Conservation (phyloP, 2,329 filamentous ascomycete species). For the Alternaria novae-zelandiae region DNA sequence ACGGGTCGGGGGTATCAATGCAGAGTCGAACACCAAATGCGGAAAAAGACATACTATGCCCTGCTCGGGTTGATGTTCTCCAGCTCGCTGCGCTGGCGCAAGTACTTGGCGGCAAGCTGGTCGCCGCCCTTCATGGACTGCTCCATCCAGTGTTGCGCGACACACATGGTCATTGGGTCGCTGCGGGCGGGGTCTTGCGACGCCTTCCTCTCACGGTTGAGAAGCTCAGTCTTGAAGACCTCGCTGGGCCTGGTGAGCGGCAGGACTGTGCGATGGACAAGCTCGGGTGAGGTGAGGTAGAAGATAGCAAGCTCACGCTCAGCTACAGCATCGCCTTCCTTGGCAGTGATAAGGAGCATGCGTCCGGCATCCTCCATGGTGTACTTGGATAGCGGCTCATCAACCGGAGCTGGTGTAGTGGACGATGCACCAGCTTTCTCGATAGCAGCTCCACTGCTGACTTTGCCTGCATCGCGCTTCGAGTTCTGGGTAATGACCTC, state of each 20-base stretch:
- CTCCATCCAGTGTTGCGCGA: constrained; percentile 98
- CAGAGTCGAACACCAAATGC: constrained; percentile 18
- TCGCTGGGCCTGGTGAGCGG: constrained; percentile 85
- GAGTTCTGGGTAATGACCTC: constrained; percentile 73
- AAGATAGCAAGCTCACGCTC: constrained; percentile 93
- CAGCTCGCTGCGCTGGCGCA: constrained; percentile 73
- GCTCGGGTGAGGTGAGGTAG: constrained; percentile 89
- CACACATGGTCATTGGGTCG: constrained; percentile 88
- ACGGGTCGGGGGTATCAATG: constrained; percentile 14
- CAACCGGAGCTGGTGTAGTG: constrained; percentile 8
- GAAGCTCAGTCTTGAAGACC: constrained; percentile 87
- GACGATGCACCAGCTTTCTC: constrained; percentile 24
- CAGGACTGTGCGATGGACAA: constrained; percentile 78
- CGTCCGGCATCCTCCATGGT: constrained; percentile 80
- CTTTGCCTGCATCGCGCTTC: constrained; percentile 56
- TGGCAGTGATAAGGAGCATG: constrained; percentile 92
- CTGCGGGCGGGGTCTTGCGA: constrained; percentile 68
- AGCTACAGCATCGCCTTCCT: constrained; percentile 85
- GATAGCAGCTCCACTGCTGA: constrained; percentile 25
- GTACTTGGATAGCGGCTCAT: constrained; percentile 64
- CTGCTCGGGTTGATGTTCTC: constrained; percentile 60
- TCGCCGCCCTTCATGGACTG: constrained; percentile 85
- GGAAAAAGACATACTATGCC: constrained; percentile 24
- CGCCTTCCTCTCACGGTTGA: constrained; percentile 66
- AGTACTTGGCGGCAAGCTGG: constrained; percentile 78